Percentiles rank a stretch among this genome's conserved stretches.
These are phyloP conservation scores for Escovopsis sp. DNA, from an alignment of 2,329 filamentous ascomycete species.

Conservation along the genomic window DNA sequence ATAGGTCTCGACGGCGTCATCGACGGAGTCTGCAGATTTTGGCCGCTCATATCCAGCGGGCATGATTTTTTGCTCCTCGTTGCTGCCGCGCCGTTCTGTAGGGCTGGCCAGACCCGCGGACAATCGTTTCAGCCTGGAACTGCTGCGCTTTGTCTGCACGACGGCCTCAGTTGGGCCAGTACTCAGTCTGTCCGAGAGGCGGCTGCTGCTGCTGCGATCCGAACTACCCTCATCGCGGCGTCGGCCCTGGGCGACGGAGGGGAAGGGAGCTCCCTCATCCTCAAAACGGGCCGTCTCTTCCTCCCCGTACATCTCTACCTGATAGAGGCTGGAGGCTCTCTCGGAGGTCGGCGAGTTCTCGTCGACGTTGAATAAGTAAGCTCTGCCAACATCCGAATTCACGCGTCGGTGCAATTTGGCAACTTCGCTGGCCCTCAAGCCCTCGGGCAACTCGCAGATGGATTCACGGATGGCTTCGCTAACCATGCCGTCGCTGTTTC, in stretches of 20 bases:
- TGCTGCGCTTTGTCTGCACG: constrained; percentile 36
- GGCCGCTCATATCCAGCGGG: constrained; percentile 55
- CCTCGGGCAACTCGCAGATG: constrained; percentile 30
- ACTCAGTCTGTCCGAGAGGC: constrained; percentile 32
- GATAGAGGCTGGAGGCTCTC: constrained; percentile 10
- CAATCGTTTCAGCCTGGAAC: constrained; percentile 43
- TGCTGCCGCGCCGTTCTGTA: constrained; percentile 12
- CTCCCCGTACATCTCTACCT: constrained; percentile 17
- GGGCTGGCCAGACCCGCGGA: constrained; percentile 33
- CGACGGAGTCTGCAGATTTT: constrained; percentile 70
- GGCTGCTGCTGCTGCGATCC: constrained; percentile 28
- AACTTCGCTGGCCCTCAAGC: constrained; percentile 8
- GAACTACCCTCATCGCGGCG: constrained; percentile 34
- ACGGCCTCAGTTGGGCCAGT: constrained; percentile 30
- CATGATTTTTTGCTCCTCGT: constrained; percentile 15
- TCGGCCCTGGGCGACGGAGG: constrained; percentile 48
- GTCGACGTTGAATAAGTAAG: constrained; percentile 4
- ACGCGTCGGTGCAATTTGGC: constrained; percentile 7
- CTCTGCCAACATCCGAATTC: constrained; percentile 5
- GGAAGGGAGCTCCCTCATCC: constrained; percentile 56
- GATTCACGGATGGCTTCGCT: constrained; percentile 27
- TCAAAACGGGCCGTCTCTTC: constrained; percentile 14
- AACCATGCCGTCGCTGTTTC: constrained; percentile 25
- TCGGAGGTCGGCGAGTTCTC: constrained; percentile 10
- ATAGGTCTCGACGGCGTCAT: constrained; percentile 76